phyloP scores from a whole-genome alignment of 2,329 filamentous ascomycete genomes.

The Mariannaea sp. region DNA sequence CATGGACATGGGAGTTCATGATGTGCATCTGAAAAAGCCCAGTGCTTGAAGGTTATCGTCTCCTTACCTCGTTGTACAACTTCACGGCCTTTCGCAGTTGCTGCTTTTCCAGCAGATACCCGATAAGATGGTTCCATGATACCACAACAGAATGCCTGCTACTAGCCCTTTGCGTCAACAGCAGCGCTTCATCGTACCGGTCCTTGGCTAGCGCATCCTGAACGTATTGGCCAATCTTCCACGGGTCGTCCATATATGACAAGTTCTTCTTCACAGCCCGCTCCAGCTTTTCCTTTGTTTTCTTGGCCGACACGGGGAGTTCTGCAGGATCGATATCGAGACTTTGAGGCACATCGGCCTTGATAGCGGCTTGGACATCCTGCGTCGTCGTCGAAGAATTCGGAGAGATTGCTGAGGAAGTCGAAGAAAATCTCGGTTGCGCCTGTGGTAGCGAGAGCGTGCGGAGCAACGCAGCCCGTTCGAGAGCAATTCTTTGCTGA shows the following conservation, averaged over 20 bases:
- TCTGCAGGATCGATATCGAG: conserved; percentile 25
- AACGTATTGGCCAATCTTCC: conserved; percentile 73
- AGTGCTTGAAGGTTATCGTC: neutral
- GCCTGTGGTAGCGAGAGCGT: conserved; percentile 15
- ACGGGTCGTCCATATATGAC: conserved; percentile 68
- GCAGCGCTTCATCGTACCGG: conserved; percentile 68
- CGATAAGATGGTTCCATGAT: conserved; percentile 87
- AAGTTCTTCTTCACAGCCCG: conserved; percentile 60
- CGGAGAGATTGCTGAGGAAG: neutral
- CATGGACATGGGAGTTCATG: too few species aligned
- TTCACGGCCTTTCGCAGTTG: conserved; percentile 70
- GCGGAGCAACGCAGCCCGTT: conserved; percentile 16
- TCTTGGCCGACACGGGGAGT: conserved; percentile 24
- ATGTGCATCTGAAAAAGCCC: neutral
- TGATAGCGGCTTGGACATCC: neutral
- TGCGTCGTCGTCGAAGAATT: conserved; percentile 11
- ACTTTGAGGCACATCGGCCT: conserved; percentile 31
- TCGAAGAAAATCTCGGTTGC: conserved; percentile 24
- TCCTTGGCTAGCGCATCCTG: conserved; percentile 61
- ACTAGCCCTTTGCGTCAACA: conserved; percentile 72
- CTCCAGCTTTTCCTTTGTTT: conserved; percentile 39
- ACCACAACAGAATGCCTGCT: conserved; percentile 68
- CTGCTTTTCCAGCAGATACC: conserved; percentile 67
- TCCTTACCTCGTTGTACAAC: conserved; percentile 83
- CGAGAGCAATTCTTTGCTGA: conserved; percentile 10